Evolutionary conservation across 164 flowering plant genomes (phyloP).

Genomic region (Nymphaea thermarum): DNA sequence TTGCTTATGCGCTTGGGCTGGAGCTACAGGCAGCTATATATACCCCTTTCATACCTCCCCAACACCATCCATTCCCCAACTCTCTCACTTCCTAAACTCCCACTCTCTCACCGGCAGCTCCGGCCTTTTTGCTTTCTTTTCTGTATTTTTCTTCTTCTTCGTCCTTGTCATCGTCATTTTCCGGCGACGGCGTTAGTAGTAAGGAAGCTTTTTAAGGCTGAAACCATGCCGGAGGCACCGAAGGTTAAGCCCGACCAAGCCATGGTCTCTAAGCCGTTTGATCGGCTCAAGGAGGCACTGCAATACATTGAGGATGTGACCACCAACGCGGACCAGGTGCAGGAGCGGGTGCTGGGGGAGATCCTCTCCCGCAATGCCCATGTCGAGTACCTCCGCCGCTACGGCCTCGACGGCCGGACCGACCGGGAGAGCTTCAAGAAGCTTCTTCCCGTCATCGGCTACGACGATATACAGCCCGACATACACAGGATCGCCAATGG

Average conservation of each 20-base stretch:
- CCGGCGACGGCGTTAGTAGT: too few relatives aligned
- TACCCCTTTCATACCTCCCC: background rate
- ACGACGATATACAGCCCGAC: conserved; percentile 62
- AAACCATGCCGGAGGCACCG: conserved; percentile 78
- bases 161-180: background rate
- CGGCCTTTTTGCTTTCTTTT: background rate
- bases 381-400: conserved; percentile 59
- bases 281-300: conserved; percentile 27
- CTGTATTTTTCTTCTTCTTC: conserved; percentile 2
- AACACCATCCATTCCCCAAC: background rate
- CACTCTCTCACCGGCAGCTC: too few relatives aligned
- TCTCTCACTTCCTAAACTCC: too few relatives aligned
- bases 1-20: background rate
- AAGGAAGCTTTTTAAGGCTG: too few relatives aligned
- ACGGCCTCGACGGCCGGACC: conserved; percentile 46
- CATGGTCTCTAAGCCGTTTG: background rate
- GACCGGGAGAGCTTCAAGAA: conserved; percentile 73
- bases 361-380: conserved; percentile 56
- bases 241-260: conserved; percentile 12
- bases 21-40: background rate
- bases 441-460: conserved; percentile 56
- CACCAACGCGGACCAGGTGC: conserved; percentile 47
- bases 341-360: conserved; percentile 48
- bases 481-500: conserved; percentile 73
- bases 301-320: conserved; percentile 79